These are phyloP conservation scores for Gnetum montanum DNA, from an alignment of 75 land plant genomes.

Conservation along the genomic window DNA sequence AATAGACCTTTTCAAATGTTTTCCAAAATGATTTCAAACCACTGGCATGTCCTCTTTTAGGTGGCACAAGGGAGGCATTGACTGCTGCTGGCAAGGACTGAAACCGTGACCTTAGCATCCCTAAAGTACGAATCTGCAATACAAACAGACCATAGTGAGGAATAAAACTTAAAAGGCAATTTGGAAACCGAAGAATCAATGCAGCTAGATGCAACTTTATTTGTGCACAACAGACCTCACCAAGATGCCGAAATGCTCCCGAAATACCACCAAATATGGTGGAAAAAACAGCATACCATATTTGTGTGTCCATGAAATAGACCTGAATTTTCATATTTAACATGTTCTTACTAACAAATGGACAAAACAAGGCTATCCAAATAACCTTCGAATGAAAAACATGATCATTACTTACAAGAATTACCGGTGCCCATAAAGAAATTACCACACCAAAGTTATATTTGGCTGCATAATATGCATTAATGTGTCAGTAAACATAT, in stretches of 20 bases:
- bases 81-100: slow-evolving; percentile 77
- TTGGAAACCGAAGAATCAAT: too few species aligned
- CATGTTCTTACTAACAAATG: background rate
- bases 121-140: slow-evolving; percentile 79
- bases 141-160: background rate
- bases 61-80: slow-evolving; percentile 58
- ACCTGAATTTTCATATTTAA: slow-evolving; percentile 40
- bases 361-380: background rate
- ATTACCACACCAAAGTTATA: slow-evolving; percentile 77
- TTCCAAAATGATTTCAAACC: slow-evolving; percentile 27
- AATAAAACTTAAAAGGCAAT: background rate
- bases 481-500: background rate
- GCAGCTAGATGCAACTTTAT: too few species aligned
- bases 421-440: slow-evolving; percentile 86
- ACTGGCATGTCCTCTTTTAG: slow-evolving; percentile 5
- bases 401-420: slow-evolving; percentile 43
- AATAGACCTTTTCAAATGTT: slow-evolving; percentile 25
- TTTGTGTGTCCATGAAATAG: slow-evolving; percentile 97
- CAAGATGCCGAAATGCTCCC: slow-evolving; percentile 89
- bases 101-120: slow-evolving; percentile 86
- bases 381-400: background rate
- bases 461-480: slow-evolving; percentile 24
- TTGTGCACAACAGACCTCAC: slow-evolving; percentile 84
- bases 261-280: slow-evolving; percentile 82
- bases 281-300: slow-evolving; percentile 92